These are phyloP conservation scores for Trichophaea hybrida DNA, from an alignment of 2,329 filamentous ascomycete genomes.

Conservation along the genomic window DNA sequence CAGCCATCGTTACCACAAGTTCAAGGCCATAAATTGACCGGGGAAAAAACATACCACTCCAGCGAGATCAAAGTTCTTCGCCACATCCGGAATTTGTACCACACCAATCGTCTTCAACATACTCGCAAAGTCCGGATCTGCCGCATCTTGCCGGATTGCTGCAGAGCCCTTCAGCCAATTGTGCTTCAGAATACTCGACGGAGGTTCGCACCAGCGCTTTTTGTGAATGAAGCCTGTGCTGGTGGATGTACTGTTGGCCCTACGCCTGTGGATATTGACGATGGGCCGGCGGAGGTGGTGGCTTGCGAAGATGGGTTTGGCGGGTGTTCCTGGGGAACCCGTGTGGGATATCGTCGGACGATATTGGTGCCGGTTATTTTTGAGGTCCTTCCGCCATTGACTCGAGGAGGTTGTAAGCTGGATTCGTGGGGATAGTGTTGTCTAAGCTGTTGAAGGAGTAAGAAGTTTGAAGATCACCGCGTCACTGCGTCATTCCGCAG, in stretches of 20 bases:
- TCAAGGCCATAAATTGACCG: background rate
- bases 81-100: conserved; percentile 12
- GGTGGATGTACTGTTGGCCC: background rate
- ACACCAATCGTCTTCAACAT: conserved; percentile 19
- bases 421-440: background rate
- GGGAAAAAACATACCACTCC: background rate
- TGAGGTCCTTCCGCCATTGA: background rate
- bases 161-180: background rate
- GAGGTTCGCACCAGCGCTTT: background rate
- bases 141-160: conserved; percentile 17
- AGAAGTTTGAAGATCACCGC: background rate
- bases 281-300: background rate
- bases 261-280: background rate
- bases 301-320: background rate
- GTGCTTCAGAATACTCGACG: background rate
- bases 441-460: no score
- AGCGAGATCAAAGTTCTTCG: conserved; percentile 5
- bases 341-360: background rate
- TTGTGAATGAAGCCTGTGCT: background rate
- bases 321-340: background rate
- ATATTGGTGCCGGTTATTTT: background rate
- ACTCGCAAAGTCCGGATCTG: conserved; percentile 19
- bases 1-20: background rate
- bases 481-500: background rate
- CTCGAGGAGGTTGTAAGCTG: background rate